These are phyloP conservation scores for Aspergillus indologenus DNA, from an alignment of 495 filamentous ascomycete species.

Conservation along the genomic window DNA sequence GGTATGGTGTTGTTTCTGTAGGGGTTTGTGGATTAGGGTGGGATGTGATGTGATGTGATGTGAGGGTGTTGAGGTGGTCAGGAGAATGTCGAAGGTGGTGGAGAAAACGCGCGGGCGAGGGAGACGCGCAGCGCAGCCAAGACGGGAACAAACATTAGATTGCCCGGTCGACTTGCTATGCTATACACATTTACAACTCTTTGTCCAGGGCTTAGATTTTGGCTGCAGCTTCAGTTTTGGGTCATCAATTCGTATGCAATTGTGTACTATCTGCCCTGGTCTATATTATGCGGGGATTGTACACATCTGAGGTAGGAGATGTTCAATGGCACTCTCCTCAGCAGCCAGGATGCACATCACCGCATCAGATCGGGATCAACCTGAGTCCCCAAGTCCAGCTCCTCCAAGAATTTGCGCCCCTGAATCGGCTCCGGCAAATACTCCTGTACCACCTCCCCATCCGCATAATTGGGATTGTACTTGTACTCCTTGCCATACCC, in stretches of 20 bases:
- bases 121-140: background rate
- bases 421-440: constrained; percentile 76
- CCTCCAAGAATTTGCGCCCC: constrained; percentile 74
- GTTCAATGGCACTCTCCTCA: no score
- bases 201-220: no score
- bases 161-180: no score
- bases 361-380: constrained; percentile 59
- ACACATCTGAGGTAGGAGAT: no score
- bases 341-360: no score
- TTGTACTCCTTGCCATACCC: constrained; percentile 92
- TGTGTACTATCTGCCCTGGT: background rate
- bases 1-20: background rate
- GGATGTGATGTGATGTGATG: no score
- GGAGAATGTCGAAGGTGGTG: background rate
- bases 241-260: background rate
- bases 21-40: no score
- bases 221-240: no score
- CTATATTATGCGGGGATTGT: no score
- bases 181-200: no score
- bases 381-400: constrained; percentile 72
- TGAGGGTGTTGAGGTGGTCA: background rate
- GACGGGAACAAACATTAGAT: background rate
- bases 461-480: constrained; percentile 85
- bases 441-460: constrained; percentile 83
- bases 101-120: background rate